Evolutionary conservation across 164 flowering plant species (phyloP).

Genomic region (Protea cynaroides): DNA sequence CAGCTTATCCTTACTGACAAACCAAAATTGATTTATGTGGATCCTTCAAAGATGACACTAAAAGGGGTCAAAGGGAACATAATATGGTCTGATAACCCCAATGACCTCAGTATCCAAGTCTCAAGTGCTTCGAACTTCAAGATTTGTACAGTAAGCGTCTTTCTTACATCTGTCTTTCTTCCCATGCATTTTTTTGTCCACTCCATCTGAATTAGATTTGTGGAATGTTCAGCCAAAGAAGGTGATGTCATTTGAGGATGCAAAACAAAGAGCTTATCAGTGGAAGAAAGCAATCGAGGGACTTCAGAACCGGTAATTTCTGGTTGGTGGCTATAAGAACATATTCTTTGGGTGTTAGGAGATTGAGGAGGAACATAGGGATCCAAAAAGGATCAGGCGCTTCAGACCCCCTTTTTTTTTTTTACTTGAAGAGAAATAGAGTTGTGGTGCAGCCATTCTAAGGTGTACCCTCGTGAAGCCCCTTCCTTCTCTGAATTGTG

Average conservation of each 20-base stretch:
- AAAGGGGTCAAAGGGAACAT: constrained; percentile 84
- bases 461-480: background rate
- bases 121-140: constrained; percentile 71
- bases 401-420: constrained; percentile 8
- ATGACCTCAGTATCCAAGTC: constrained; percentile 79
- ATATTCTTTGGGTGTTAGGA: constrained; percentile 22
- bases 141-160: constrained; percentile 65
- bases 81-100: constrained; percentile 83
- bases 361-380: constrained; percentile 17
- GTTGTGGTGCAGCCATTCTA: background rate
- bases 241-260: constrained; percentile 78
- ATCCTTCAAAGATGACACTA: constrained; percentile 70
- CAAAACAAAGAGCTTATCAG: constrained; percentile 86
- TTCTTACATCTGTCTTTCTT: background rate
- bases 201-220: constrained; percentile 2
- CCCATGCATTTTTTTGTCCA: background rate
- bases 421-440: background rate
- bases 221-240: constrained; percentile 76
- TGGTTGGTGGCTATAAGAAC: background rate
- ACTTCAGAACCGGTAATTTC: constrained; percentile 69
- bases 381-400: constrained; percentile 13
- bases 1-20: constrained; percentile 97
- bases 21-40: constrained; percentile 85
- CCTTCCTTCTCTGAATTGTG: background rate
- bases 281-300: constrained; percentile 95